A percentile compares a stretch with the other conserved stretches of the same genome.
These are phyloP conservation scores for Cyclanthera cordifolia DNA, from an alignment of 306 rosid species.

Conservation along the genomic window DNA sequence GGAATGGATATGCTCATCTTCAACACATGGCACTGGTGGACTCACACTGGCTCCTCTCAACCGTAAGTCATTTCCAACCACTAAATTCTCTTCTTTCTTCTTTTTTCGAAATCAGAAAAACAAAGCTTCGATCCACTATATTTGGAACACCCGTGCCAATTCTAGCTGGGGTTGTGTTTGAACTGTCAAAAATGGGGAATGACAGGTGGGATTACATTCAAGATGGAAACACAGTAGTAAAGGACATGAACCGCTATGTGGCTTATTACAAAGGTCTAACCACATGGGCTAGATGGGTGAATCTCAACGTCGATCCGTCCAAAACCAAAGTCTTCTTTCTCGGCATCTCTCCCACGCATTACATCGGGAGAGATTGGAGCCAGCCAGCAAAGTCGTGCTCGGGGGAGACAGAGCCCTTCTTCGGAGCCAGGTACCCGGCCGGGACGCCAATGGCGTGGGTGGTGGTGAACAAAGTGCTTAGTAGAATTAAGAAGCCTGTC, in stretches of 20 bases:
- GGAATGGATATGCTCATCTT: slow-evolving; percentile 71
- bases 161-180: no score
- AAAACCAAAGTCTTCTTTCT: slow-evolving; percentile 77
- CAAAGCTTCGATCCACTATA: no score
- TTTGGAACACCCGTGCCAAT: no score
- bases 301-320: slow-evolving; percentile 45
- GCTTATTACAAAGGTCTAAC: slow-evolving; percentile 69
- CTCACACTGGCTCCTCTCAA: slow-evolving; percentile 67
- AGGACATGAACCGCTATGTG: slow-evolving; percentile 71
- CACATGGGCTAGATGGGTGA: slow-evolving; percentile 84
- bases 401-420: slow-evolving; percentile 47
- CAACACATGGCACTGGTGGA: slow-evolving; percentile 99
- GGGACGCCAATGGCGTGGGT: slow-evolving; percentile 73
- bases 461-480: slow-evolving; percentile 68
- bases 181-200: no score
- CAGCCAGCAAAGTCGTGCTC: slow-evolving; percentile 62
- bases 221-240: slow-evolving; percentile 37
- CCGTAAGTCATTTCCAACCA: slow-evolving; percentile 31
- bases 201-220: slow-evolving; percentile 57
- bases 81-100: no score
- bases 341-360: slow-evolving; percentile 89
- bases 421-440: slow-evolving; percentile 66
- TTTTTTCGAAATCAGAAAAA: no score
- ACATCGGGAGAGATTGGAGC: slow-evolving; percentile 81
- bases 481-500: slow-evolving; percentile 53